These are phyloP conservation scores for Candida takata DNA, from an alignment of 805 yeast genomes.

Conservation along the genomic window DNA sequence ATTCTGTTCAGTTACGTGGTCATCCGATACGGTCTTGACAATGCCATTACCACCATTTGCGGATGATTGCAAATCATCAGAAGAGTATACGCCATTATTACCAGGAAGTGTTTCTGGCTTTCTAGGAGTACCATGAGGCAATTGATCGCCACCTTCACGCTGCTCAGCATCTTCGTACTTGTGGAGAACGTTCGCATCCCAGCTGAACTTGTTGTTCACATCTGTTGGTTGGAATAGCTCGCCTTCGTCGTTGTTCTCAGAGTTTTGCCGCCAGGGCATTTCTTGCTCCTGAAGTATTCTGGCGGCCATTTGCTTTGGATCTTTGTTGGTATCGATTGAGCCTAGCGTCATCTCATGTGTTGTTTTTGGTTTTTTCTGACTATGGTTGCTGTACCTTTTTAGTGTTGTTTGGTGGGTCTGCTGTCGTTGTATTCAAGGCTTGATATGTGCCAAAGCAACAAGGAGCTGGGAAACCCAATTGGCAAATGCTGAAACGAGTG, in stretches of 20 bases:
- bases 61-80: neutral
- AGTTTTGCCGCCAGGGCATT: too few species aligned
- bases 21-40: neutral
- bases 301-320: neutral
- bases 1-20: neutral
- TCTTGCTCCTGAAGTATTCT: too few species aligned
- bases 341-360: too few species aligned
- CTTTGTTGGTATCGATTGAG: too few species aligned
- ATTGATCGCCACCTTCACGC: constrained; percentile 1
- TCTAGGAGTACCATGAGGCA: neutral
- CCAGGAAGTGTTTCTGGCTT: too few species aligned
- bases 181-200: constrained; percentile 9
- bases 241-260: constrained; percentile 4
- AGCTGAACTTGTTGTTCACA: constrained; percentile 10
- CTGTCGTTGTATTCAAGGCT: too few species aligned
- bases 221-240: constrained; percentile 11
- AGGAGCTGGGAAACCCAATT: too few species aligned
- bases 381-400: too few species aligned
- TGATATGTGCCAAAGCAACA: too few species aligned
- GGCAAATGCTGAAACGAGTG: too few species aligned
- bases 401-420: too few species aligned
- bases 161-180: constrained; percentile 8
- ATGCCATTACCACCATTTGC: neutral
- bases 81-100: neutral
- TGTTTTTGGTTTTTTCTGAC: too few species aligned